These are phyloP conservation scores for Russula sp. DNA, from an alignment of 768 basidiomycete species.

Conservation along the genomic window DNA sequence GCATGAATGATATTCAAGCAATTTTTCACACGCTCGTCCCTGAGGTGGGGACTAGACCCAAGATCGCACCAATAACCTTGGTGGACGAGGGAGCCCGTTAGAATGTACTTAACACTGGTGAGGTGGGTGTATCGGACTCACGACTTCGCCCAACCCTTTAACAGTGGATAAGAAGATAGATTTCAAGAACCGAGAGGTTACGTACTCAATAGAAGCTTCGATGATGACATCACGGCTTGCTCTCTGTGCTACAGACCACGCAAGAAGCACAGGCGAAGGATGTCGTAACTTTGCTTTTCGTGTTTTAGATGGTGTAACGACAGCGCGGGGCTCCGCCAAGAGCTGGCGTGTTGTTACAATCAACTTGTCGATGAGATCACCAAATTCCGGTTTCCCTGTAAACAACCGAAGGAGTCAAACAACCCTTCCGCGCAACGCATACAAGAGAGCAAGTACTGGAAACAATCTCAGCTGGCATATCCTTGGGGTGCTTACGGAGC, in stretches of 20 bases:
- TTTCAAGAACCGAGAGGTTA: neutral
- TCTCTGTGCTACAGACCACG: conserved; percentile 10
- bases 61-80: conserved; percentile 12
- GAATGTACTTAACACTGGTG: neutral
- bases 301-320: neutral
- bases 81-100: neutral
- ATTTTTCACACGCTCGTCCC: neutral
- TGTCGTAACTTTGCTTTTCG: neutral
- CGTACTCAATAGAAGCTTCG: conserved; percentile 7
- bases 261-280: neutral
- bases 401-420: no score
- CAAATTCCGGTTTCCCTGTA: no score
- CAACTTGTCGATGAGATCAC: neutral
- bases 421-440: no score
- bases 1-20: neutral
- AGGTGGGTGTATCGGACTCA: neutral
- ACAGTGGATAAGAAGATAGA: neutral
- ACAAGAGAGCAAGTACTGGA: no score
- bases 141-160: conserved; percentile 4
- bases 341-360: neutral
- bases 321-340: neutral
- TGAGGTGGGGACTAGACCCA: neutral
- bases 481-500: no score
- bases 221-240: neutral
- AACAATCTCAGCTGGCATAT: no score